Evolutionary conservation across 2,329 filamentous ascomycete genomes (phyloP).

Genomic region (Pseudonectria foliicola): DNA sequence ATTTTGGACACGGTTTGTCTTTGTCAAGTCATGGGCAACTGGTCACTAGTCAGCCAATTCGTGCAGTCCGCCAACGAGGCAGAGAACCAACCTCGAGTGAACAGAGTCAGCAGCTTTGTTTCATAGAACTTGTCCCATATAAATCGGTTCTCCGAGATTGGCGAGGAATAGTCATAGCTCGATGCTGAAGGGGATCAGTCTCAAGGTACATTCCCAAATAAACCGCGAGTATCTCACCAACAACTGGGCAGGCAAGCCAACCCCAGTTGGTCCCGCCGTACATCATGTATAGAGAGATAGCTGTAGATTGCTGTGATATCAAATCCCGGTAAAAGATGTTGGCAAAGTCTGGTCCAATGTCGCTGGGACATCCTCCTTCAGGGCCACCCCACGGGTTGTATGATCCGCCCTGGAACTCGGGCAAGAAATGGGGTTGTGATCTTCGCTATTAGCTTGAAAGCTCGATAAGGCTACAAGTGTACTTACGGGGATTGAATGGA

Average conservation of each 20-base stretch:
- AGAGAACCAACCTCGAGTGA: slow-evolving; percentile 35
- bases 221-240: slow-evolving; percentile 16
- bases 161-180: slow-evolving; percentile 58
- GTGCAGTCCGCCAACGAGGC: no score
- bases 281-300: slow-evolving; percentile 57
- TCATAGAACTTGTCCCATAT: slow-evolving; percentile 56
- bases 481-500: slow-evolving; percentile 14
- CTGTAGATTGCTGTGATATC: slow-evolving; percentile 51
- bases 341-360: slow-evolving; percentile 52
- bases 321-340: slow-evolving; percentile 59
- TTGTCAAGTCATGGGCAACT: slow-evolving; percentile 48
- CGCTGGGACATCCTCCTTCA: slow-evolving; percentile 44
- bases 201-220: neutral
- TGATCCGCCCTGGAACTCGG: slow-evolving; percentile 22
- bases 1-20: slow-evolving; percentile 41
- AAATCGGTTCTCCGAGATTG: slow-evolving; percentile 50
- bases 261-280: slow-evolving; percentile 61
- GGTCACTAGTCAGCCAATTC: no score
- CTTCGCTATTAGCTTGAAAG: neutral
- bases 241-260: slow-evolving; percentile 48
- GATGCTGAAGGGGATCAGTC: slow-evolving; percentile 30
- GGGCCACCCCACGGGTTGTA: slow-evolving; percentile 58
- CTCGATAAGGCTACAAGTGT: neutral
- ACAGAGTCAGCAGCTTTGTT: slow-evolving; percentile 54
- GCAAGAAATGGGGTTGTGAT: slow-evolving; percentile 18